Base-by-base conservation (phyloP, 1,139 yeast genomes). In the Saccharomyces hybrid region DNA sequence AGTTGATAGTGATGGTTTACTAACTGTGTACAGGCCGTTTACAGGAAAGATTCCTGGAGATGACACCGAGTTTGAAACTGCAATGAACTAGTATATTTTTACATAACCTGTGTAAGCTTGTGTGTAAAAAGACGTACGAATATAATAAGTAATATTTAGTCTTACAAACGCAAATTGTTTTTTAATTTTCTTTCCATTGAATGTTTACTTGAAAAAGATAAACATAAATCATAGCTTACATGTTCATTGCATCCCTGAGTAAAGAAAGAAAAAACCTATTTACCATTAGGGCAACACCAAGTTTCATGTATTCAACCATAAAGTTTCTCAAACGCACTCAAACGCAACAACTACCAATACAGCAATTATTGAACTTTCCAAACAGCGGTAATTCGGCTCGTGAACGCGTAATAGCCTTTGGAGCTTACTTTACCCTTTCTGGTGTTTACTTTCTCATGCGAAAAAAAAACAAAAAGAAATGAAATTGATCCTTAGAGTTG, bases 1-100 rank as follows among this genome's bases (percentile, higher is more conserved):
- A 7, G 65, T 67, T 28, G 71, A 68, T 47, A 53, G 59, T 5
- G 71, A 68, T 52, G 65, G 70, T 20, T 52, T 65, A 14, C 30
- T 69, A 9, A 66, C 68, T 2, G 66, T 66, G 2, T 69, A 69
- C 54, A 67, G 61, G 44, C 69, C 69, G 20, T 66, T 61, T 49
- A 52, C 59, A 8, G 71, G 70, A 5, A 61, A 60, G 44, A 54
- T 59, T 26, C 59, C 57, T 20, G 23, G 23, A 25, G 65, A 59
- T 2, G 52, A 50, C 1, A 59, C 56, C 2, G 52, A 50, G n/a
- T 5, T 47, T 34, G 34, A 28, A 28, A 32, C 3, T 0, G 31
- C 25, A 14, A 14, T 0, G 14, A 1, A 14, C 14, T 48, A 28
- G 23, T 20, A 20, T 20, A 28, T 48, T 14, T 3, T 3, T 20